Conservation (phyloP, 1,284 basidiomycete genomes). For the Agaricales sp. region DNA sequence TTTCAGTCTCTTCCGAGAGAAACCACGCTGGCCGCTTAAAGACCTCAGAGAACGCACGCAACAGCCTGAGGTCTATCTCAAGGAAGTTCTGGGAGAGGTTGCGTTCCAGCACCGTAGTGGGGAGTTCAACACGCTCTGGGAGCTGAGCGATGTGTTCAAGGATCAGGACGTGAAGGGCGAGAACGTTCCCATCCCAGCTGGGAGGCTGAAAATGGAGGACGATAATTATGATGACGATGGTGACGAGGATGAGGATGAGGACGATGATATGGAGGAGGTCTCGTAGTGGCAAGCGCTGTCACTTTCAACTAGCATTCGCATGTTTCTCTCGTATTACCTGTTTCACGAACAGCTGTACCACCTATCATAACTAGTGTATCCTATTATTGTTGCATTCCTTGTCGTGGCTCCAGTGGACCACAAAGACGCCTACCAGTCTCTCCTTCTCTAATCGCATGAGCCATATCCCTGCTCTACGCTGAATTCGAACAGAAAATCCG, state of each 20-base stretch:
- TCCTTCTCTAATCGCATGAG: no score
- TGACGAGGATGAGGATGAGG: conserved; percentile 39
- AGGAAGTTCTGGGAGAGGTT: conserved; percentile 78
- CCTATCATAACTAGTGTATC: no score
- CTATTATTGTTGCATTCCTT: not conserved
- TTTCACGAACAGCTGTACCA: not conserved
- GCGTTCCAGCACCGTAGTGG: conserved; percentile 78
- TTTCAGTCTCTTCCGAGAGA: conserved; percentile 72
- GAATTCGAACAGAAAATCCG: no score
- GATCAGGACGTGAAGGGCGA: conserved; percentile 47
- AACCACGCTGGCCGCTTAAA: conserved; percentile 78
- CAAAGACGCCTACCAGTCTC: no score
- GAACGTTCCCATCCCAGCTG: conserved; percentile 14
- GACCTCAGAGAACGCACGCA: conserved; percentile 73
- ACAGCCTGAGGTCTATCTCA: conserved; percentile 88
- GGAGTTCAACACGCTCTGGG: conserved; percentile 62
- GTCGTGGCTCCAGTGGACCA: no score
- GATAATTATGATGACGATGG: conserved; percentile 26
- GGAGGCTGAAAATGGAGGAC: conserved; percentile 23
- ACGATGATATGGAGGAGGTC: conserved; percentile 48
- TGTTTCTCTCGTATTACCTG: not conserved
- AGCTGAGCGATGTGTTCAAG: conserved; percentile 57
- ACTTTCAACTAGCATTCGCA: not conserved
- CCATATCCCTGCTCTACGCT: no score
- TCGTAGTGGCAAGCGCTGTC: conserved; percentile 19